Evolutionary conservation across 1,139 yeast genomes (phyloP).

Genomic region (Saccharomyces hybrid): DNA sequence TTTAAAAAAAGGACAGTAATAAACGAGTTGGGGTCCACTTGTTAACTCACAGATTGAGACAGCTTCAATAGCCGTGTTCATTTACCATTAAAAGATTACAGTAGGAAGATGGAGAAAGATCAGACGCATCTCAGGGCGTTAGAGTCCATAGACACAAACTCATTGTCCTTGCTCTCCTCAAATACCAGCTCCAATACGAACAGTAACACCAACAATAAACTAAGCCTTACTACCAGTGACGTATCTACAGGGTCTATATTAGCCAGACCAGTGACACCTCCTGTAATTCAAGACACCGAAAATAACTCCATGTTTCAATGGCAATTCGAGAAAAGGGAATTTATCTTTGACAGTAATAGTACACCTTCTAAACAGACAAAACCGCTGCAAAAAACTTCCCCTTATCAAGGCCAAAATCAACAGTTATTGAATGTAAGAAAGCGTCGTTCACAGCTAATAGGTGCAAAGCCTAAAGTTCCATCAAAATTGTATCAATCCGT

Average conservation of each 20-base stretch:
- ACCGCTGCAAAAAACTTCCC: neutral
- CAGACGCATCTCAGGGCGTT: constrained; percentile 17
- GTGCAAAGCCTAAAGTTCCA: constrained; percentile 21
- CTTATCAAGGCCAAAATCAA: neutral
- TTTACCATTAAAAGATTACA: too few relatives aligned
- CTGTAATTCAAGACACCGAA: constrained; percentile 10
- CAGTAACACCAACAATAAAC: constrained; percentile 7
- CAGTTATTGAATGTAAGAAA: constrained; percentile 16
- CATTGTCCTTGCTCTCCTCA: constrained; percentile 18
- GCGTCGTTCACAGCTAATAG: constrained; percentile 20
- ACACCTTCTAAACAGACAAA: constrained; percentile 21
- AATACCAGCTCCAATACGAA: constrained; percentile 5
- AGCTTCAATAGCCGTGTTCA: too few relatives aligned
- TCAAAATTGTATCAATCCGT: constrained; percentile 18
- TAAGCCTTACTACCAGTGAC: neutral
- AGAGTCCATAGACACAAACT: constrained; percentile 25
- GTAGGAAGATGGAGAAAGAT: constrained; percentile 14
- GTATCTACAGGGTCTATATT: constrained; percentile 4
- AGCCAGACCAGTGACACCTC: constrained; percentile 9
- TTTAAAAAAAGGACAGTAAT: neutral
- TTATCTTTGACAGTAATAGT: constrained; percentile 26
- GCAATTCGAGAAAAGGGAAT: constrained; percentile 24
- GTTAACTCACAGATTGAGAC: too few relatives aligned
- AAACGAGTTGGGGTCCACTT: neutral
- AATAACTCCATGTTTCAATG: constrained; percentile 20